These are phyloP conservation scores for Biscogniauxia sp. DNA, from an alignment of 2,329 filamentous ascomycete genomes.

Conservation along the genomic window DNA sequence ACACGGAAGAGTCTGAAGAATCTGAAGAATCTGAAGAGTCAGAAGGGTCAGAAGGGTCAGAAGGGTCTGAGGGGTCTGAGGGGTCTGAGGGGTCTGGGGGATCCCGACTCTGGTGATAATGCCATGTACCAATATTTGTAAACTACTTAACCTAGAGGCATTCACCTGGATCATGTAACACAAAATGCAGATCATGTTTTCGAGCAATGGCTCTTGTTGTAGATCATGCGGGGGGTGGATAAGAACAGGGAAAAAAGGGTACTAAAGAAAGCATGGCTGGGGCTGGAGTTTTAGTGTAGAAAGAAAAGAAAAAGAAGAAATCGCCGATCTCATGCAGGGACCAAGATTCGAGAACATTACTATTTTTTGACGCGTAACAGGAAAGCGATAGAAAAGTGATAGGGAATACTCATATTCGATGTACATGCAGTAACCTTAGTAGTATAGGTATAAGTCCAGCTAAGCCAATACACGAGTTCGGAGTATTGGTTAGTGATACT, in stretches of 20 bases:
- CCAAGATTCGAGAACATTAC: slow-evolving; percentile 12
- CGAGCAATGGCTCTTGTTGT: not conserved
- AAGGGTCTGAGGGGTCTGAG: slow-evolving; percentile 13
- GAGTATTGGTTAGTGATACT: not conserved
- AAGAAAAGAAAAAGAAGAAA: not conserved
- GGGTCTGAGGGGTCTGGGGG: slow-evolving; percentile 16
- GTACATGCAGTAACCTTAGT: too few species aligned
- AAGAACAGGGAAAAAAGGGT: not conserved
- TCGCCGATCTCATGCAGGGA: slow-evolving; percentile 6
- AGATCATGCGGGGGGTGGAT: not conserved
- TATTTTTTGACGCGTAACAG: not conserved
- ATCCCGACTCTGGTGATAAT: slow-evolving; percentile 17
- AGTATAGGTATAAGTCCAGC: too few species aligned
- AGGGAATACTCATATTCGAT: too few species aligned
- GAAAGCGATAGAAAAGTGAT: not conserved
- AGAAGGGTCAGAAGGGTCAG: slow-evolving; percentile 17
- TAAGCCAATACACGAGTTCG: too few species aligned
- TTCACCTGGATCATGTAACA: slow-evolving; percentile 1
- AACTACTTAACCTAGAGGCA: not conserved
- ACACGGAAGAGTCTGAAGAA: slow-evolving; percentile 11
- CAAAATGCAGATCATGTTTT: not conserved
- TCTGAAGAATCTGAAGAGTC: slow-evolving; percentile 13
- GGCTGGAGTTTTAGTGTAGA: too few species aligned
- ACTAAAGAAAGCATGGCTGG: not conserved
- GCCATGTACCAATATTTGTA: slow-evolving; percentile 10